Evolutionary conservation across 1,284 basidiomycete species (phyloP).

Genomic region (Amylostereum chailletii): DNA sequence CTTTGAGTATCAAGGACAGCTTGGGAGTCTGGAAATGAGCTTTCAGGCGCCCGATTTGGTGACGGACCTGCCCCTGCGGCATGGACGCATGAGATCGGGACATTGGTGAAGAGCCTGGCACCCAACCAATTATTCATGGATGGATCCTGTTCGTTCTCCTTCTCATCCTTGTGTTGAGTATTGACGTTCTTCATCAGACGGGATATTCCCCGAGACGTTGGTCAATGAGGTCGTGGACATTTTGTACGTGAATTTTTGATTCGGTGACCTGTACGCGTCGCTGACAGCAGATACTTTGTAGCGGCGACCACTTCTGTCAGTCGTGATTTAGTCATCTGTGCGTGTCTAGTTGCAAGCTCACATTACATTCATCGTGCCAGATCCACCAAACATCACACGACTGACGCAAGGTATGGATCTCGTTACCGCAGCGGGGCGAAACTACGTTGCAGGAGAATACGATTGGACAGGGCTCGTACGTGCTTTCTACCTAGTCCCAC

Average conservation of each 20-base stretch:
- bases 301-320: conserved; percentile 1
- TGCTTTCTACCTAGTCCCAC: conserved; percentile 1
- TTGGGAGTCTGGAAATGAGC: conserved; percentile 29
- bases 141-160: not conserved
- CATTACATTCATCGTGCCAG: not conserved
- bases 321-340: not conserved
- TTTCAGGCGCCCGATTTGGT: conserved; percentile 16
- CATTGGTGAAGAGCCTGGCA: conserved; percentile 22
- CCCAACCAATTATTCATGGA: conserved; percentile 21
- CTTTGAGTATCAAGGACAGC: conserved; percentile 5
- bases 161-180: not conserved
- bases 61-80: conserved; percentile 18
- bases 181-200: conserved; percentile 6
- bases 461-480: conserved; percentile 14
- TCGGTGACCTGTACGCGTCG: not conserved
- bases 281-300: not conserved
- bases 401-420: conserved; percentile 9
- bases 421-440: conserved; percentile 12
- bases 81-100: conserved; percentile 24
- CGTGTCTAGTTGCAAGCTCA: too few species aligned
- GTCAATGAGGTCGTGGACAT: conserved; percentile 12
- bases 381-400: conserved; percentile 15
- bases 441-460: conserved; percentile 19
- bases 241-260: conserved; percentile 7
- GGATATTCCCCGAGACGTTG: conserved; percentile 10